Conservation (phyloP, 352 stramenopile genomes). For the Globisporangium solare region DNA sequence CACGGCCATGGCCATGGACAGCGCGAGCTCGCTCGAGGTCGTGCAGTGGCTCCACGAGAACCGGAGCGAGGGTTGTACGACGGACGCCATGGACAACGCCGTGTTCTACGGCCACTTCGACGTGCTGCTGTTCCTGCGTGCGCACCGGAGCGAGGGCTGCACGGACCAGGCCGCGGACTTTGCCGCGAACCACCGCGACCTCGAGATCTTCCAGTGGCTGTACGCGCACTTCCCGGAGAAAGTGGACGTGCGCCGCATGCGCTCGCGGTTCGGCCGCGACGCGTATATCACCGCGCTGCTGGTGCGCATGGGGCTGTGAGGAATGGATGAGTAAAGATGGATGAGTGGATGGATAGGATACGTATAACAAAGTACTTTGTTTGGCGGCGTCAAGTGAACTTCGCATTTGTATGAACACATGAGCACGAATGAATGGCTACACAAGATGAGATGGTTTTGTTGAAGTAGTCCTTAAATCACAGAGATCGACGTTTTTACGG, state of each 20-base stretch:
- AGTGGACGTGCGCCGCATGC: conserved; percentile 9
- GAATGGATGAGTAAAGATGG: no score
- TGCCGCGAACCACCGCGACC: conserved; percentile 12
- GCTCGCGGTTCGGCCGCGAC: conserved; percentile 6
- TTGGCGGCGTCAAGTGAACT: no score
- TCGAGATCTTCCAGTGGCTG: conserved; percentile 19
- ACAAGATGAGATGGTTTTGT: no score
- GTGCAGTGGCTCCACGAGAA: conserved; percentile 17
- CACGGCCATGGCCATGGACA: conserved; percentile 15
- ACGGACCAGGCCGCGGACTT: conserved; percentile 22
- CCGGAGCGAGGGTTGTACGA: conserved; percentile 17
- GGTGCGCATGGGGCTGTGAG: conserved; percentile 1
- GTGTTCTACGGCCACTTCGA: conserved; percentile 24
- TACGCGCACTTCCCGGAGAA: conserved; percentile 14
- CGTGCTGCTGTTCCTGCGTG: conserved; percentile 20
- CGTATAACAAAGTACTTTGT: no score
- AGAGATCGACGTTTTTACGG: no score
- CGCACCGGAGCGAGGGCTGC: conserved; percentile 15
- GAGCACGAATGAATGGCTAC: no score
- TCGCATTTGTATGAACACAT: no score
- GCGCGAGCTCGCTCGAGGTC: conserved; percentile 15
- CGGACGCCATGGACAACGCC: conserved; percentile 25
- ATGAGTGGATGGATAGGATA: no score
- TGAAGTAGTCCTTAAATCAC: no score
- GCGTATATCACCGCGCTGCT: conserved; percentile 6